Percentiles rank a stretch among this genome's conserved stretches.
These are phyloP conservation scores for Globisporangium abappressorium DNA, from an alignment of 352 stramenopile genomes.

Conservation along the genomic window DNA sequence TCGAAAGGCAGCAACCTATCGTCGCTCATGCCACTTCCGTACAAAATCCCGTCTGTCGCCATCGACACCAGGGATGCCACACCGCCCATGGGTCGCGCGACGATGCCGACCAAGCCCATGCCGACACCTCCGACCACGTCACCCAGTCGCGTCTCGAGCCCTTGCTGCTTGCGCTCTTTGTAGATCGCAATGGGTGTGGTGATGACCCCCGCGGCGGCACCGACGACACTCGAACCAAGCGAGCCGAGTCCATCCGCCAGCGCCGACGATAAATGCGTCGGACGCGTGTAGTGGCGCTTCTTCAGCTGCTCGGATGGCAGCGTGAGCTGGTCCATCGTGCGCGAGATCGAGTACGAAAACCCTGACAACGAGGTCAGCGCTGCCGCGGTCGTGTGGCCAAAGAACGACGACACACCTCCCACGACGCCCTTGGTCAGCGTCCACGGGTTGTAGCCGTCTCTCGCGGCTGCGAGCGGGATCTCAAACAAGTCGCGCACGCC, in stretches of 20 bases:
- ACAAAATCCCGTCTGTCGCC: conserved; percentile 71
- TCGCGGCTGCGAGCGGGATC: conserved; percentile 63
- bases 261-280: conserved; percentile 59
- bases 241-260: conserved; percentile 65
- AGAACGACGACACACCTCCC: conserved; percentile 63
- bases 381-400: conserved; percentile 67
- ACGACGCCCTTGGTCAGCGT: conserved; percentile 69
- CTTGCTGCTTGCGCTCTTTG: conserved; percentile 61
- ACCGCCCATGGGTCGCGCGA: conserved; percentile 73
- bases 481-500: conserved; percentile 77
- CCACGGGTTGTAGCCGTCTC: conserved; percentile 77
- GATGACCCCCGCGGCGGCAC: conserved; percentile 70
- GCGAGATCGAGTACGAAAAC: conserved; percentile 80
- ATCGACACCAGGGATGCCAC: conserved; percentile 76
- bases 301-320: conserved; percentile 58
- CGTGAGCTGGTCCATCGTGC: conserved; percentile 79
- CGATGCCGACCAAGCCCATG: conserved; percentile 76
- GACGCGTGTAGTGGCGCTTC: conserved; percentile 60
- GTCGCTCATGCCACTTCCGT: conserved; percentile 49
- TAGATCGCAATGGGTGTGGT: conserved; percentile 76
- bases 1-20: conserved; percentile 33
- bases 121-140: conserved; percentile 71
- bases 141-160: conserved; percentile 51
- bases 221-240: conserved; percentile 72
- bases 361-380: conserved; percentile 72